Evolutionary conservation across 2,329 filamentous ascomycete genomes (phyloP), one percentile per base, ranked within the genome.

Genomic region (Thielaviopsis euricoi): DNA sequence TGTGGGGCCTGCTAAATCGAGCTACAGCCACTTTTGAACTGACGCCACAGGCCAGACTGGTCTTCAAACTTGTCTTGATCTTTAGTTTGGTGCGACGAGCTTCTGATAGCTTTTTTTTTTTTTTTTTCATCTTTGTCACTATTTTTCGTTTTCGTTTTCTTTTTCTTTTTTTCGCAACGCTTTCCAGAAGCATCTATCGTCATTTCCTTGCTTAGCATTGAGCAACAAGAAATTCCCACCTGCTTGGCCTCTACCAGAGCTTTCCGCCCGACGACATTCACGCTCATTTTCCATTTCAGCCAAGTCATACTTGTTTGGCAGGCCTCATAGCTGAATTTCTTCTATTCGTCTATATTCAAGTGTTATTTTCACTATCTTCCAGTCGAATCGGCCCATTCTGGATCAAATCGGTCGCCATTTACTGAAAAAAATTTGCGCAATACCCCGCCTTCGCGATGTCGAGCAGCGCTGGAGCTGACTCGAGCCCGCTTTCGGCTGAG

Each of bases 401-500:
- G 12, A 33, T 33, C 29, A 33, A 33, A 6, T 33, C 9, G 29
- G 9, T 2, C 9, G 29, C 29, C 7, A 33, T 33, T 33, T 33
- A n/a, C 29, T 33, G 12, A 33, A 33, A 6, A 33, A 26, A 26
- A 26, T 33, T 10, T 10, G 29, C 29, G 29, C 9, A 33, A 33
- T 10, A 33, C 29, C 29, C 4, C 29, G 29, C 29, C 12, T 25
- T 43, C 48, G 23, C 21, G 68, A 71, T 62, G 62, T 58, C 48
- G 63, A 64, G 53, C 25, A 61, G 65, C 60, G 82, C 87, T 68
- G 75, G 86, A 65, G 77, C 77, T 65, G 78, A 83, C 70, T 83
- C 96, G 49, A 40, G 40, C 53, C 48, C 15, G 33, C 58, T 62
- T 66, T 86, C 85, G 55, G 73, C 83, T 62, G 79, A 79, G 63